Evolutionary conservation across 371 early-diverging fungal species (phyloP).

Genomic region (Mortierella sp.): DNA sequence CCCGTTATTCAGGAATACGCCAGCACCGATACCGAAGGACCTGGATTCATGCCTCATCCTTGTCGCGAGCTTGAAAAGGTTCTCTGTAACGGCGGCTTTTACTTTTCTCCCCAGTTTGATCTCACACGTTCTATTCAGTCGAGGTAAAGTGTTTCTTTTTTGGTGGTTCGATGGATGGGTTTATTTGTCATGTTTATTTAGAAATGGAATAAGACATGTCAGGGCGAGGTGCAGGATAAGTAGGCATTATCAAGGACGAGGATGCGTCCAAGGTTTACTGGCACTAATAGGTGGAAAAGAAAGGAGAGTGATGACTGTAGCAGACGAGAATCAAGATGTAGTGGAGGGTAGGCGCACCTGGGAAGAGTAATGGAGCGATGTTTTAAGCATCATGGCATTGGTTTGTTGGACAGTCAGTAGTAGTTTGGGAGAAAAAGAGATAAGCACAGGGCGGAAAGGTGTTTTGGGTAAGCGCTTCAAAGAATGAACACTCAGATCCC

Average conservation of each 20-base stretch:
- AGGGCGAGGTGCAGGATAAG: not conserved
- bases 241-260: no score
- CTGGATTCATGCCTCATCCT: constrained; percentile 65
- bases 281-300: no score
- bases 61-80: constrained; percentile 75
- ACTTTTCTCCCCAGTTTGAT: constrained; percentile 83
- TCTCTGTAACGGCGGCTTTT: constrained; percentile 80
- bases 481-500: not conserved
- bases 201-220: no score
- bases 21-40: constrained; percentile 51
- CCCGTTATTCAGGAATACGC: constrained; percentile 55
- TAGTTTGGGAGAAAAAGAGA: not conserved
- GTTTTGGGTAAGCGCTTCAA: constrained; percentile 3
- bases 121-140: constrained; percentile 79
- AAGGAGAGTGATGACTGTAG: not conserved
- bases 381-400: no score
- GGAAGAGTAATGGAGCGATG: not conserved
- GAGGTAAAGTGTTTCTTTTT: constrained; percentile 54
- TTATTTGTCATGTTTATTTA: no score
- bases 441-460: not conserved
- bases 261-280: no score
- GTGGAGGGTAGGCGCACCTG: no score
- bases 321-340: not conserved
- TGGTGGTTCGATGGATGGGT: not conserved
- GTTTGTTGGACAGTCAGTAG: not conserved